Conservation (phyloP, 106 monocot genomes). For the Xerophyta viscosa region DNA sequence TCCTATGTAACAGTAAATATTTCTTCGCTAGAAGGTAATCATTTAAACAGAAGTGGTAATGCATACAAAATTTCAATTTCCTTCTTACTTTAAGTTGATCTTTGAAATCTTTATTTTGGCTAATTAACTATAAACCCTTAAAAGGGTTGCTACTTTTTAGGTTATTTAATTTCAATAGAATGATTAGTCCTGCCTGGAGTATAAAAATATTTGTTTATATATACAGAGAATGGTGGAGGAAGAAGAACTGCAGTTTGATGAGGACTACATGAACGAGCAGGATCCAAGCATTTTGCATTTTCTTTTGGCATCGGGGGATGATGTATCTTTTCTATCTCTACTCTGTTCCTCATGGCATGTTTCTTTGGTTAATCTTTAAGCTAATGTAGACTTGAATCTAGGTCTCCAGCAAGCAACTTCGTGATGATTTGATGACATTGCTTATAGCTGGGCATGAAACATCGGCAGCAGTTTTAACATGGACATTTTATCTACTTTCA, state of each 20-base stretch:
- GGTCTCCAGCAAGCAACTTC: constrained; percentile 97
- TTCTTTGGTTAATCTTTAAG: neutral
- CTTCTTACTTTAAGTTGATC: too few relatives aligned
- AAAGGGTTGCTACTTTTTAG: too few relatives aligned
- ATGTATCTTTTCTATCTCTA: constrained; percentile 35
- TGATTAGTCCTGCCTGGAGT: too few relatives aligned
- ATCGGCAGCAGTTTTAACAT: constrained; percentile 94
- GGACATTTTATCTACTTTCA: constrained; percentile 97
- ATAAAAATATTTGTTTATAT: neutral
- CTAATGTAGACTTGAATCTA: constrained; percentile 1
- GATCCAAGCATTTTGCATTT: constrained; percentile 99
- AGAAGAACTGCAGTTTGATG: constrained; percentile 89
- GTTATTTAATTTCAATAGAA: too few relatives aligned
- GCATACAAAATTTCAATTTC: too few relatives aligned
- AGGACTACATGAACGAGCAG: constrained; percentile 96
- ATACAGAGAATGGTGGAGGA: constrained; percentile 85
- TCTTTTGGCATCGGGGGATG: constrained; percentile 96
- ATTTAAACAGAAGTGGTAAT: too few relatives aligned
- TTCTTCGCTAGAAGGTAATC: too few relatives aligned
- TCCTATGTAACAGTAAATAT: too few relatives aligned
- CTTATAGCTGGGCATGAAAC: constrained; percentile 99
- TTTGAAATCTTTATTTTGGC: too few relatives aligned
- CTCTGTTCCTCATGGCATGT: neutral
- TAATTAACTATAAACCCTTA: too few relatives aligned
- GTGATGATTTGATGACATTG: constrained; percentile 98